phyloP scores from a whole-genome alignment of 2,329 filamentous ascomycete genomes.

The Gliomastix tumulicola region DNA sequence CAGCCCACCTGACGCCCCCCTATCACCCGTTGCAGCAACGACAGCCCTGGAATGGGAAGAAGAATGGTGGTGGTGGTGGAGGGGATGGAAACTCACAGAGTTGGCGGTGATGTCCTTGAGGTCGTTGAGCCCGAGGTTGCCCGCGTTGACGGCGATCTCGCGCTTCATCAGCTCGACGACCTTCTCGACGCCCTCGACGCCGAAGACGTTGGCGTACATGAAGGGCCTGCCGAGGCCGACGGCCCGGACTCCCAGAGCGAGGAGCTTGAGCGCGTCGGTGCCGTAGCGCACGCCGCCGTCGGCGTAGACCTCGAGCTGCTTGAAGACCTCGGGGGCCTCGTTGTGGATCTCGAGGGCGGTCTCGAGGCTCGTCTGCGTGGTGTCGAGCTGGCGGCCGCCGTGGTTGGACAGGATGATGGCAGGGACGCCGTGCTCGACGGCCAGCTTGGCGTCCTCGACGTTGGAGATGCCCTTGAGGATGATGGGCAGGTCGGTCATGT shows the following conservation, averaged over 20 bases:
- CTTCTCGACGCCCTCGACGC: constrained; percentile 37
- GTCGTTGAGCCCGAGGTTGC: constrained; percentile 31
- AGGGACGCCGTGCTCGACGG: constrained; percentile 16
- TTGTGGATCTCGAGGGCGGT: constrained; percentile 29
- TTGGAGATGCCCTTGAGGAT: constrained; percentile 31
- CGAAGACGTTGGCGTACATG: constrained; percentile 47
- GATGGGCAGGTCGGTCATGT: constrained; percentile 27
- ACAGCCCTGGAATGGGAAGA: too few relatives aligned
- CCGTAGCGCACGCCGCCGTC: constrained; percentile 37
- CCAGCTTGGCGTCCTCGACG: constrained; percentile 25
- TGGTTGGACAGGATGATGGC: constrained; percentile 35
- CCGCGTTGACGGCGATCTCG: constrained; percentile 37
- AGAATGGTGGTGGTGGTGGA: too few relatives aligned
- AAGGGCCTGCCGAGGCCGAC: constrained; percentile 41
- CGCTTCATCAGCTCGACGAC: constrained; percentile 37
- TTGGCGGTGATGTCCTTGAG: constrained; percentile 22
- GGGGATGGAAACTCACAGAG: constrained; percentile 5
- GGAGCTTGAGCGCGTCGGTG: constrained; percentile 31
- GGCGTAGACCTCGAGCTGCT: constrained; percentile 28
- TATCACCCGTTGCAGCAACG: too few relatives aligned
- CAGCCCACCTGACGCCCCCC: too few relatives aligned
- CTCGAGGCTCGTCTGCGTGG: constrained; percentile 27
- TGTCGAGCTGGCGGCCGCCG: constrained; percentile 33
- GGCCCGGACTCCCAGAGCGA: constrained; percentile 34
- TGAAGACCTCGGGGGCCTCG: constrained; percentile 27